Evolutionary conservation across 192 early-diverging fungal genomes (phyloP), one percentile per base, ranked within the genome.

Genomic region (Podila clonocystis): DNA sequence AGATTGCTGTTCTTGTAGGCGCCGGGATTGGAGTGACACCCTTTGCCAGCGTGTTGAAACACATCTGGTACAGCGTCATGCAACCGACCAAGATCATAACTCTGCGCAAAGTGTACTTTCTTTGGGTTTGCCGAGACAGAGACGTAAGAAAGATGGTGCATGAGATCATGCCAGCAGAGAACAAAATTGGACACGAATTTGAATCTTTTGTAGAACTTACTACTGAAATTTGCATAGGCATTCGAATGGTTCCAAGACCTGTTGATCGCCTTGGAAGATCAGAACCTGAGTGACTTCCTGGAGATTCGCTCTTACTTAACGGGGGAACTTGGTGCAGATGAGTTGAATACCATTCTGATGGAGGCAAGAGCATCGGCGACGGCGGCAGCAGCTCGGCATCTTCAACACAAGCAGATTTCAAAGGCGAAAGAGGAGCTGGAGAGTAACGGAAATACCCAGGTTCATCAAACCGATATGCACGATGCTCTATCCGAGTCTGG

Each of bases 241-340:
- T 95, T 96, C 62, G 95, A 96, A 76, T 95, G 94, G 93, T 96
- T 96, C 86, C 91, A 92, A 82, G 93, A 94, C 69, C 82, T 96
- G 61, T 89, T 96, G 63, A 84, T 87, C 72, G 94, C 93, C 15
- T 88, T 95, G 33, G 94, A 95, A 69, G 91, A 94, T 59, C 93
- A 94, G 72, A 92, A 94, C 73, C 67, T 87, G 28, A 82, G 89
- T 34, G 82, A 87, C 30, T 94, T 94, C 86, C 80, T 95, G 28
- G 93, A 95, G 72, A 95, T 95, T 80, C 88, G 91, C 70, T 90
- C 90, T 17, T 96, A 94, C 70, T 83, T 96, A 61, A 96, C 95
- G 4, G 90, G 84, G 6, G 87, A 87, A 24, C 84, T 96, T 20
- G 88, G 86, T 24, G 74, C 87, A 36, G 91, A 92, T 73, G 90